phyloP scores from a whole-genome alignment of 306 rosid species.

The Hippophae gyantsensis region DNA sequence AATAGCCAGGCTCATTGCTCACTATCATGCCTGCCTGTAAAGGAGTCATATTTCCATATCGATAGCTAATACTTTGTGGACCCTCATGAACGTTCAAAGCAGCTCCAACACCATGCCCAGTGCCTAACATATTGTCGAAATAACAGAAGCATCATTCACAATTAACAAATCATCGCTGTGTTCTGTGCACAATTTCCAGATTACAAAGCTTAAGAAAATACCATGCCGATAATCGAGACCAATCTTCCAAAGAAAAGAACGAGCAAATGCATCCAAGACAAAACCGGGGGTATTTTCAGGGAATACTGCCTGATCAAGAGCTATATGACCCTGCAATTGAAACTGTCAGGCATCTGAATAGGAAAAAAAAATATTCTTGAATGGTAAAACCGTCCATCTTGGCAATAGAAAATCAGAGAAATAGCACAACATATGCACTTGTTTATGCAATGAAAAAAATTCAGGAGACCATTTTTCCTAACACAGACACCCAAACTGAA shows the following conservation, averaged over 20 bases:
- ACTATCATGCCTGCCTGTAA: constrained; percentile 71
- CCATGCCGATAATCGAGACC: constrained; percentile 98
- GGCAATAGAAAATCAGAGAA: constrained; percentile 7
- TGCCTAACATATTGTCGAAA: constrained; percentile 36
- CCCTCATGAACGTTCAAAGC: constrained; percentile 97
- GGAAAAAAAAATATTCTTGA: constrained; percentile 5
- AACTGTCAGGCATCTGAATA: constrained; percentile 15
- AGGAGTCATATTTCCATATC: constrained; percentile 76
- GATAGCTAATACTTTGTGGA: constrained; percentile 84
- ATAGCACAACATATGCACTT: not conserved
- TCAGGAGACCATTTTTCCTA: no score
- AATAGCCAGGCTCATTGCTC: constrained; percentile 98
- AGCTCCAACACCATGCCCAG: constrained; percentile 98
- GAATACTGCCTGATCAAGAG: constrained; percentile 80
- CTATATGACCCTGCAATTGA: constrained; percentile 80
- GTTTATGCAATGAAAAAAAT: no score
- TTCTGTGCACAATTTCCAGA: not conserved
- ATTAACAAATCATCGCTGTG: not conserved
- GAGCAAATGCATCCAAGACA: constrained; percentile 92
- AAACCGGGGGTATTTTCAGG: constrained; percentile 92
- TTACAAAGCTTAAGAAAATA: constrained; percentile 20
- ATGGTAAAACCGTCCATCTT: constrained; percentile 7
- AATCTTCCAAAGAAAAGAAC: constrained; percentile 86
- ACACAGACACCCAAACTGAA: no score
- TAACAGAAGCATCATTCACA: not conserved